Percentiles rank a stretch among this genome's conserved stretches.
These are phyloP conservation scores for Chondrus crispus DNA, from an alignment of 23 red algal species.

Conservation along the genomic window DNA sequence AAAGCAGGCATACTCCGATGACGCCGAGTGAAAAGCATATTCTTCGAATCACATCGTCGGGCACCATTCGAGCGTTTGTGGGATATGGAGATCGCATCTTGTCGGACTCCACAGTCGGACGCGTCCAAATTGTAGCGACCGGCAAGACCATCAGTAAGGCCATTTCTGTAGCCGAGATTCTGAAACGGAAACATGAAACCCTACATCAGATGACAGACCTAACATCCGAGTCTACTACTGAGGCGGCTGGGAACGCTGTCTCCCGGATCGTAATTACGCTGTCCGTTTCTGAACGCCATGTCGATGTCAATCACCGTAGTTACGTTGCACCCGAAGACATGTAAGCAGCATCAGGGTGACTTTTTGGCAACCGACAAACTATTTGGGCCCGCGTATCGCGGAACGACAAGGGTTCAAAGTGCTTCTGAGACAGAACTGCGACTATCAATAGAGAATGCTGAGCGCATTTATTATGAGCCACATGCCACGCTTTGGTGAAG, in stretches of 20 bases:
- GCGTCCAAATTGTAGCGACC: not conserved
- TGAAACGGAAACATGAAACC: not conserved
- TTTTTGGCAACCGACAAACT: too few species aligned
- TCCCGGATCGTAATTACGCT: not conserved
- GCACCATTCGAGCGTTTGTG: constrained; percentile 2
- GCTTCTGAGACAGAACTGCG: too few species aligned
- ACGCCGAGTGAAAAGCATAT: not conserved
- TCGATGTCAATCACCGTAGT: not conserved
- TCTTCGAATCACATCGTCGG: not conserved
- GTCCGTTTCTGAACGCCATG: not conserved
- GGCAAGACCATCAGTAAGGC: constrained; percentile 37
- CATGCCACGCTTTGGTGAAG: too few species aligned
- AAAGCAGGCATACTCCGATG: too few species aligned
- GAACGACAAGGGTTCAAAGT: too few species aligned
- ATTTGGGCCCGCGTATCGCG: too few species aligned
- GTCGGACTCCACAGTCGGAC: not conserved
- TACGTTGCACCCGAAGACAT: not conserved
- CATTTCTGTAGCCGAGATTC: constrained; percentile 17
- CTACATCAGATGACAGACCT: constrained; percentile 8
- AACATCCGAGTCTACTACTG: not conserved
- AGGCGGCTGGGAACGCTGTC: not conserved
- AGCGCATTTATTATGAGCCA: too few species aligned
- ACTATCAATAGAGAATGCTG: too few species aligned
- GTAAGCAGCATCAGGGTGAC: too few species aligned
- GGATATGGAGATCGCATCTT: not conserved